These are phyloP conservation scores for Aaosphaeria pasadenensis DNA, from an alignment of 2,329 filamentous ascomycete genomes.

Conservation along the genomic window DNA sequence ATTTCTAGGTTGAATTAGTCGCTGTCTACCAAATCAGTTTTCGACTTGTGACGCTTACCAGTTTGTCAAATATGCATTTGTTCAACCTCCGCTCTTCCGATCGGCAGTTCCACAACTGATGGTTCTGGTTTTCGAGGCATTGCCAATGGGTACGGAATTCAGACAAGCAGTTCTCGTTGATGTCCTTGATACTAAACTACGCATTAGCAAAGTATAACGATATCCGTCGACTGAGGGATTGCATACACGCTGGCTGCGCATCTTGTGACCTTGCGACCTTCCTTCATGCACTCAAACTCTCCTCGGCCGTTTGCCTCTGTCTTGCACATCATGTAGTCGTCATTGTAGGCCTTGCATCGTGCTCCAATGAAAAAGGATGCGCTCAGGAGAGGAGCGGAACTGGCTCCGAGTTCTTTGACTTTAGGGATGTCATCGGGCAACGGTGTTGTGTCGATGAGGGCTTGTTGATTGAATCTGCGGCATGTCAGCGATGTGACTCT, in stretches of 20 bases:
- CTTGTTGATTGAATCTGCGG: constrained; percentile 84
- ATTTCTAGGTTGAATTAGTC: constrained; percentile 31
- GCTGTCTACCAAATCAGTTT: no score
- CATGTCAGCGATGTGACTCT: constrained; percentile 17
- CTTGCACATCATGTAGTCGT: constrained; percentile 99
- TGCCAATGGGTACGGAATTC: constrained; percentile 94
- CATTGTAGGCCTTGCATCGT: constrained; percentile 91
- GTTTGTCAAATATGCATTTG: constrained; percentile 91
- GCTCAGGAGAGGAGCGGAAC: constrained; percentile 85
- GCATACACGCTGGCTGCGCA: constrained; percentile 90
- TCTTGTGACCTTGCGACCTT: constrained; percentile 92
- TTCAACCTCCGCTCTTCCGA: constrained; percentile 85
- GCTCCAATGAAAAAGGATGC: constrained; percentile 97
- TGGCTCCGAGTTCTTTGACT: constrained; percentile 90
- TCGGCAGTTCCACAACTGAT: constrained; percentile 95
- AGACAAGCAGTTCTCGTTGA: constrained; percentile 90
- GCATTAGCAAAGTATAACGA: not conserved
- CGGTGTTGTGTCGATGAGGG: constrained; percentile 93
- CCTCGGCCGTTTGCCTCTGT: constrained; percentile 84
- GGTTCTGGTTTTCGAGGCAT: constrained; percentile 96
- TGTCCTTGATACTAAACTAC: constrained; percentile 65
- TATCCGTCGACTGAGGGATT: not conserved
- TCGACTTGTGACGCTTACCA: constrained; percentile 63
- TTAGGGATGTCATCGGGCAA: constrained; percentile 88
- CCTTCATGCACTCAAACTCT: constrained; percentile 92